These are phyloP conservation scores for Strobilomyces confusus DNA, from an alignment of 768 basidiomycete species.

Conservation along the genomic window DNA sequence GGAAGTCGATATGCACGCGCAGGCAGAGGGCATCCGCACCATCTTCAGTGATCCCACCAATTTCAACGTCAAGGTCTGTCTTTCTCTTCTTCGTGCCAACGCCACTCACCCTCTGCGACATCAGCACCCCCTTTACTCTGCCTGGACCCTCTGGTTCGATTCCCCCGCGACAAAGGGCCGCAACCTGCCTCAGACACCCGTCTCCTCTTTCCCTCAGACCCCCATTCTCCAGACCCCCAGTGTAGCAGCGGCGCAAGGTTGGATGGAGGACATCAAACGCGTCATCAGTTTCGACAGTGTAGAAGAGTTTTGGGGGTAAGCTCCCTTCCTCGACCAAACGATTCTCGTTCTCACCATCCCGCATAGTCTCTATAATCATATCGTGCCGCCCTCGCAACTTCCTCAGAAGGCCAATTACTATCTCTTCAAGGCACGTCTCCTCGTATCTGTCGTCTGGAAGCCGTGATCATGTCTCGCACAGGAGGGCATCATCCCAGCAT, in stretches of 20 bases:
- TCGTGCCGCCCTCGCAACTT: constrained; percentile 89
- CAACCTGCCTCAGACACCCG: constrained; percentile 80
- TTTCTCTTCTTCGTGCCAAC: not conserved
- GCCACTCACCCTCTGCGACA: constrained; percentile 1
- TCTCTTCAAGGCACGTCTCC: constrained; percentile 79
- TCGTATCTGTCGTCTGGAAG: not conserved
- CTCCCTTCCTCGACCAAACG: constrained; percentile 10
- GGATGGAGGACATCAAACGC: constrained; percentile 99
- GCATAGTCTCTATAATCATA: constrained; percentile 88
- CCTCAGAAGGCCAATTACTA: constrained; percentile 99
- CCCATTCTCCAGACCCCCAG: constrained; percentile 72
- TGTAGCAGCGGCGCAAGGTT: constrained; percentile 72
- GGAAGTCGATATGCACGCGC: constrained; percentile 80
- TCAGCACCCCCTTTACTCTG: constrained; percentile 90
- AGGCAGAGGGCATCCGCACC: constrained; percentile 81
- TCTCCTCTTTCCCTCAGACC: constrained; percentile 73
- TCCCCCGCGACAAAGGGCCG: constrained; percentile 89
- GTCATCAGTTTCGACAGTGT: constrained; percentile 96
- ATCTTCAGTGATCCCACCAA: constrained; percentile 90
- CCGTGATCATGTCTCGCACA: constrained; percentile 28
- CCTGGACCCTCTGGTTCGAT: constrained; percentile 99
- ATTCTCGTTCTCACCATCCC: constrained; percentile 9
- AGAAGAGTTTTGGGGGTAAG: constrained; percentile 99
- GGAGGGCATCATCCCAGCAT: constrained; percentile 96
- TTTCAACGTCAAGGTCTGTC: constrained; percentile 91